A percentile compares a stretch with the other conserved stretches of the same genome.
phyloP scores from a whole-genome alignment of 2,329 filamentous ascomycete species.

The Aureobasidium sp. region DNA sequence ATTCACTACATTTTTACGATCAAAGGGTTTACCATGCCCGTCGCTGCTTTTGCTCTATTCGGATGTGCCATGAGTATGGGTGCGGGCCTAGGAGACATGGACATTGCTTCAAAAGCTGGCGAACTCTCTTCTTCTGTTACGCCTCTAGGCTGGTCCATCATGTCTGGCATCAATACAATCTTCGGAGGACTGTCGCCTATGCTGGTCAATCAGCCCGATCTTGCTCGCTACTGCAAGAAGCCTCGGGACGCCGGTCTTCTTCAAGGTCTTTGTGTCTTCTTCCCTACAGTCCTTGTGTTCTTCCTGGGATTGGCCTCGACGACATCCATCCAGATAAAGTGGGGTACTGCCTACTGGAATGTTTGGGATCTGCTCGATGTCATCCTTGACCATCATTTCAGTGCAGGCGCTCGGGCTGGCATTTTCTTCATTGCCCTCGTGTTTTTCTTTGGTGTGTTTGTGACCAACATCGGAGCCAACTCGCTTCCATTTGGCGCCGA shows the following conservation, averaged over 20 bases:
- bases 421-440: slow-evolving; percentile 35
- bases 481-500: slow-evolving; percentile 38
- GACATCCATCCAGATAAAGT: slow-evolving; percentile 32
- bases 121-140: slow-evolving; percentile 18
- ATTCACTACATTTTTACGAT: neutral
- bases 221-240: slow-evolving; percentile 34
- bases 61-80: slow-evolving; percentile 32
- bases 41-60: slow-evolving; percentile 31
- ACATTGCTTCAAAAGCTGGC: neutral
- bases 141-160: slow-evolving; percentile 33
- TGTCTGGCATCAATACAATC: slow-evolving; percentile 37
- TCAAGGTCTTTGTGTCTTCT: slow-evolving; percentile 30
- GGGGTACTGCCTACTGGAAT: slow-evolving; percentile 39
- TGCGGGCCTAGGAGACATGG: slow-evolving; percentile 22
- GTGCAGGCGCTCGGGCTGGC: slow-evolving; percentile 32
- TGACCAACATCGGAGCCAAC: slow-evolving; percentile 39
- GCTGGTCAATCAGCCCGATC: slow-evolving; percentile 36
- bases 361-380: slow-evolving; percentile 38
- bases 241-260: slow-evolving; percentile 29
- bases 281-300: slow-evolving; percentile 35
- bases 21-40: slow-evolving; percentile 29
- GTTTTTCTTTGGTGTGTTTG: slow-evolving; percentile 36
- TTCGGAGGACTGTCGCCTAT: slow-evolving; percentile 36
- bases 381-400: slow-evolving; percentile 36
- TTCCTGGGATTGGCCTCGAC: slow-evolving; percentile 34